Conservation (phyloP, 108 stramenopile genomes). For the Pseudonitzschia multiseries region DNA sequence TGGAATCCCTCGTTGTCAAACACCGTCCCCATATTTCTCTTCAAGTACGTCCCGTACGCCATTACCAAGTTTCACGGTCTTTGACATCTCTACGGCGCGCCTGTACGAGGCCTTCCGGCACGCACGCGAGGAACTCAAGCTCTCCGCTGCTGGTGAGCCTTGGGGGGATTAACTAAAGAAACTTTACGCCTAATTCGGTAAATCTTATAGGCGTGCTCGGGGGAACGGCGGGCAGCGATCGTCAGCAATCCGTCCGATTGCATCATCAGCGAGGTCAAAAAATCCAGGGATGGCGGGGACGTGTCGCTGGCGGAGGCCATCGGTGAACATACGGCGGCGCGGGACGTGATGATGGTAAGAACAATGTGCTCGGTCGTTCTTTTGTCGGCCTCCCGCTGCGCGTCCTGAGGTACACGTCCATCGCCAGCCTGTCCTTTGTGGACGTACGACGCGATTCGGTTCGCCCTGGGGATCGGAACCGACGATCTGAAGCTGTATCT, state of each 20-base stretch:
- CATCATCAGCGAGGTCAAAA: conserved; percentile 52
- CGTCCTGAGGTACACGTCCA: conserved; percentile 45
- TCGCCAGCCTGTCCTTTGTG: conserved; percentile 54
- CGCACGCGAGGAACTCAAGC: conserved; percentile 47
- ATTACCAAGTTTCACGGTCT: conserved; percentile 49
- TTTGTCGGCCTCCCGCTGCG: conserved; percentile 37
- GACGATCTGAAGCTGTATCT: conserved; percentile 59
- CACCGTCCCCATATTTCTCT: conserved; percentile 37
- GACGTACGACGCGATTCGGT: conserved; percentile 46
- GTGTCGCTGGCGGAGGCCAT: conserved; percentile 38
- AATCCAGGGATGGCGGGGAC: conserved; percentile 38
- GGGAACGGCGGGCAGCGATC: conserved; percentile 46
- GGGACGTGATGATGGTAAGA: background rate
- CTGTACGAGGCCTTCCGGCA: conserved; percentile 42
- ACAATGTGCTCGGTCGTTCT: conserved; percentile 23
- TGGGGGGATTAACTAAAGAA: too few species aligned
- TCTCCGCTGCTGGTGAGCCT: conserved; percentile 49
- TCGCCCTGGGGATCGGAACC: conserved; percentile 46
- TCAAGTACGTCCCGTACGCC: conserved; percentile 34
- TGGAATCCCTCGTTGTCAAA: conserved; percentile 40
- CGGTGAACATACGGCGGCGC: conserved; percentile 15
- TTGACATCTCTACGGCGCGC: conserved; percentile 38
- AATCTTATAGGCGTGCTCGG: conserved; percentile 48
- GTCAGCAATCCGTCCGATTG: conserved; percentile 51
- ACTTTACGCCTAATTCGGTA: too few species aligned